These are phyloP conservation scores for Chionographis japonica DNA, from an alignment of 106 monocot species.

Conservation along the genomic window DNA sequence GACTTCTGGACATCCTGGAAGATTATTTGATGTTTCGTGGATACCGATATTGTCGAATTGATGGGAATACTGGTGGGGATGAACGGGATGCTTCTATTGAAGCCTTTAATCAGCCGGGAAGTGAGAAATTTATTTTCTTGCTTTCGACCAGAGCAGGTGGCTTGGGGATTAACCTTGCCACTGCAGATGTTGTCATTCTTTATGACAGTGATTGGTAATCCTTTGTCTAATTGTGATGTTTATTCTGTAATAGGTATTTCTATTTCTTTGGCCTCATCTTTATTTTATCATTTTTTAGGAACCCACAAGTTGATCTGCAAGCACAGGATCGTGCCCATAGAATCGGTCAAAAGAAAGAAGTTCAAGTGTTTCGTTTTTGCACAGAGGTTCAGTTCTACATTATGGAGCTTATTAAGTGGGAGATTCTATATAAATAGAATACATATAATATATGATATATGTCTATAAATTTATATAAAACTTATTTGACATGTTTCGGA, in stretches of 20 bases:
- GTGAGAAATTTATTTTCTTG: constrained; percentile 82
- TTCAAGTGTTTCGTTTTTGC: constrained; percentile 94
- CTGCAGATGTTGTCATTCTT: constrained; percentile 84
- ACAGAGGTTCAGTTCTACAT: constrained; percentile 54
- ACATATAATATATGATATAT: too few species aligned
- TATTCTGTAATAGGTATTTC: not conserved
- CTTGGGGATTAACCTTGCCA: constrained; percentile 78
- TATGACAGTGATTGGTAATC: constrained; percentile 83
- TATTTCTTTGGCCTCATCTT: not conserved
- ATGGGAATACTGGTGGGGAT: constrained; percentile 83
- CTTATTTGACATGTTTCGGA: not conserved
- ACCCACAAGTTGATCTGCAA: constrained; percentile 94
- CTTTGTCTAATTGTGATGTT: not conserved
- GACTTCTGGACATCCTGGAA: constrained; percentile 73
- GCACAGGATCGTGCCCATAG: constrained; percentile 96
- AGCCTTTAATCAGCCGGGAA: constrained; percentile 68
- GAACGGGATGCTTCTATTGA: constrained; percentile 88
- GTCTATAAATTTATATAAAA: too few species aligned
- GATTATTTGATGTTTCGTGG: constrained; percentile 78
- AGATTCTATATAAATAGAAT: not conserved
- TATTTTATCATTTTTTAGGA: constrained; percentile 34
- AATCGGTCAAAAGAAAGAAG: constrained; percentile 97
- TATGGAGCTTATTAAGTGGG: not conserved
- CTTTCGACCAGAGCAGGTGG: constrained; percentile 86
- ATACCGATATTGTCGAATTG: constrained; percentile 72